Percentiles rank a stretch among this genome's conserved stretches.
Conservation (phyloP, 1,139 yeast genomes). For the Geotrichum phurueaensis region DNA sequence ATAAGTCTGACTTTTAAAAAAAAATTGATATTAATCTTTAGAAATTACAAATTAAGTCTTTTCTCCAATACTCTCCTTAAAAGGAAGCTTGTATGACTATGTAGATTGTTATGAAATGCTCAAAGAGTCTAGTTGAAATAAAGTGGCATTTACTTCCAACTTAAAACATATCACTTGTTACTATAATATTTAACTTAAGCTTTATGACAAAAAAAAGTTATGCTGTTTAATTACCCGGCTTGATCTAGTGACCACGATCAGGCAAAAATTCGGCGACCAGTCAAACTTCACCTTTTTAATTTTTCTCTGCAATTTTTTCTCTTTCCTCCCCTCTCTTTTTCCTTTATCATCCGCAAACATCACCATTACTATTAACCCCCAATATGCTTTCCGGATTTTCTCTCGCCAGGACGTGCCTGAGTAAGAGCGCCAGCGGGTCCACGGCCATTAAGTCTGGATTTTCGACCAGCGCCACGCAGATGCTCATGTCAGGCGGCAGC, state of each 20-base stretch:
- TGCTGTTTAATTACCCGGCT: background rate
- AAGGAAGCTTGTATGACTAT: no score
- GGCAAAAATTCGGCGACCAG: background rate
- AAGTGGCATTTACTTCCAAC: no score
- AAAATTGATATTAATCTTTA: no score
- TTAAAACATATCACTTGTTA: background rate
- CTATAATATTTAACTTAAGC: background rate
- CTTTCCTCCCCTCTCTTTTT: background rate
- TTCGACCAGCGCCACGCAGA: background rate
- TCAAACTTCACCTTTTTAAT: slow-evolving; percentile 1
- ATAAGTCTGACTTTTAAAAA: no score
- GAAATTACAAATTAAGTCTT: no score
- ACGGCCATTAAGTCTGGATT: slow-evolving; percentile 3
- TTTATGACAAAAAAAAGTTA: background rate
- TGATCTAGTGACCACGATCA: background rate
- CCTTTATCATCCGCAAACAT: background rate
- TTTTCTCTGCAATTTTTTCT: background rate
- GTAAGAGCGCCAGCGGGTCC: slow-evolving; percentile 1
- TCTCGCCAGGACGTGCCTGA: background rate
- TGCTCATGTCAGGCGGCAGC: background rate
- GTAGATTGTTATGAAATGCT: no score
- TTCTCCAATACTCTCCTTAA: no score
- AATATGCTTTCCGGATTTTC: slow-evolving; percentile 11
- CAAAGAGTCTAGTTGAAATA: no score
- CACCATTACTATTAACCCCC: background rate